A percentile compares a stretch with the other conserved stretches of the same genome.
Conservation (phyloP, 129 eudicot species). For the Smallanthus sonchifolius region DNA sequence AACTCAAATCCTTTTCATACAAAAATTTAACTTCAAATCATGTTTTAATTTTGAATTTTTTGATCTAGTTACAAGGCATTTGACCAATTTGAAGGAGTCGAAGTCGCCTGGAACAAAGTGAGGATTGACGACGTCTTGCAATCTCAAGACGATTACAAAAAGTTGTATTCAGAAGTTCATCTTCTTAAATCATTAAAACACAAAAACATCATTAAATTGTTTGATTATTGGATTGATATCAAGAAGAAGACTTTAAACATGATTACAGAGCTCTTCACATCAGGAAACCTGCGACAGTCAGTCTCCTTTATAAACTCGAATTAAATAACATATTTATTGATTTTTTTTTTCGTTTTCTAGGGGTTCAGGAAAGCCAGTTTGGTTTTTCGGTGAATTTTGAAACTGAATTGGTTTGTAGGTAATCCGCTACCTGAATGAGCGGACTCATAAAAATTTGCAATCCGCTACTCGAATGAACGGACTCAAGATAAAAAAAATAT, state of each 20-base stretch:
- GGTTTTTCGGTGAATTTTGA: too few species aligned
- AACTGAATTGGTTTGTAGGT: too few species aligned
- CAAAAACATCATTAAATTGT: conserved; percentile 60
- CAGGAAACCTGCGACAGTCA: conserved; percentile 84
- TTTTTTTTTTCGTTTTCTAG: too few species aligned
- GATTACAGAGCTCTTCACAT: conserved; percentile 87
- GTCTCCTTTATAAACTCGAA: conserved; percentile 6
- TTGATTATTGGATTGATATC: conserved; percentile 75
- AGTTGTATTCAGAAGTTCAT: conserved; percentile 67
- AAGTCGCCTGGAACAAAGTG: conserved; percentile 89
- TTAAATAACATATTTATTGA: not conserved
- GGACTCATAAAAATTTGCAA: too few species aligned
- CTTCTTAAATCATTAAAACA: conserved; percentile 73
- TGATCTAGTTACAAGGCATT: conserved; percentile 66
- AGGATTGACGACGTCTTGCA: conserved; percentile 49
- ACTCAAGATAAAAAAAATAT: too few species aligned
- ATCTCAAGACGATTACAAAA: conserved; percentile 58
- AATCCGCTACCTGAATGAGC: too few species aligned
- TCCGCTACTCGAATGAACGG: too few species aligned
- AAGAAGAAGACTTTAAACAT: conserved; percentile 68
- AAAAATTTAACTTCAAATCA: not conserved
- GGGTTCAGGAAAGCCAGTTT: too few species aligned
- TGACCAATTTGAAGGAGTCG: conserved; percentile 77
- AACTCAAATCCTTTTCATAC: not conserved
- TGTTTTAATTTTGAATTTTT: not conserved